Conservation (phyloP, 495 filamentous ascomycete species). For the Penicillium dipodomyicola region DNA sequence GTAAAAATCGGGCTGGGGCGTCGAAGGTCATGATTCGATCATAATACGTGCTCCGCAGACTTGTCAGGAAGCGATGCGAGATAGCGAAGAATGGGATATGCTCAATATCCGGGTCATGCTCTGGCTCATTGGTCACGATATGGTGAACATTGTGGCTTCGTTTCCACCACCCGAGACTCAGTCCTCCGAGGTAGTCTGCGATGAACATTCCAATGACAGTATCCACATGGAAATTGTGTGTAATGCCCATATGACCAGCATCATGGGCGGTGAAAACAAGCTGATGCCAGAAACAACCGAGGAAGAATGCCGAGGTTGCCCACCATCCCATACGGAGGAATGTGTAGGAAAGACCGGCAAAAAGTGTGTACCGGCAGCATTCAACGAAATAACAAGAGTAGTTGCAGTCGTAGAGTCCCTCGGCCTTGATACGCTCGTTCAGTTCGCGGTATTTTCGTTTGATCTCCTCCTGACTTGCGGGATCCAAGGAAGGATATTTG, state of each 20-base stretch:
- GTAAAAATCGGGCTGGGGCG: conserved; percentile 63
- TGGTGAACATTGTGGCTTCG: conserved; percentile 97
- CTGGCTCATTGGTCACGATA: conserved; percentile 92
- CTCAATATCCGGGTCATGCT: conserved; percentile 97
- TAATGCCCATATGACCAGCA: conserved; percentile 97
- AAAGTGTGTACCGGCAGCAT: conserved; percentile 65
- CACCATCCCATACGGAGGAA: conserved; percentile 75
- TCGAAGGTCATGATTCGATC: conserved; percentile 84
- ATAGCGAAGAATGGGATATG: conserved; percentile 95
- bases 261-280: conserved; percentile 94
- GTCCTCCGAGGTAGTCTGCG: conserved; percentile 83
- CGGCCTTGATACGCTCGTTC: conserved; percentile 64
- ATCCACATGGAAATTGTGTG: conserved; percentile 80
- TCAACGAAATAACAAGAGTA: conserved; percentile 82
- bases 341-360: conserved; percentile 63
- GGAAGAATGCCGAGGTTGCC: conserved; percentile 64
- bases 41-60: conserved; percentile 83
- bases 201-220: conserved; percentile 85
- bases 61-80: conserved; percentile 77
- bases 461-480: conserved; percentile 71
- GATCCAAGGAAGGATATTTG: conserved; percentile 80
- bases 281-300: conserved; percentile 93
- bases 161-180: conserved; percentile 98
- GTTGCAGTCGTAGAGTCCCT: conserved; percentile 81
- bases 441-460: conserved; percentile 76